Conservation (phyloP, 2,329 filamentous ascomycete genomes). For the Phyllosticta ampelicida region DNA sequence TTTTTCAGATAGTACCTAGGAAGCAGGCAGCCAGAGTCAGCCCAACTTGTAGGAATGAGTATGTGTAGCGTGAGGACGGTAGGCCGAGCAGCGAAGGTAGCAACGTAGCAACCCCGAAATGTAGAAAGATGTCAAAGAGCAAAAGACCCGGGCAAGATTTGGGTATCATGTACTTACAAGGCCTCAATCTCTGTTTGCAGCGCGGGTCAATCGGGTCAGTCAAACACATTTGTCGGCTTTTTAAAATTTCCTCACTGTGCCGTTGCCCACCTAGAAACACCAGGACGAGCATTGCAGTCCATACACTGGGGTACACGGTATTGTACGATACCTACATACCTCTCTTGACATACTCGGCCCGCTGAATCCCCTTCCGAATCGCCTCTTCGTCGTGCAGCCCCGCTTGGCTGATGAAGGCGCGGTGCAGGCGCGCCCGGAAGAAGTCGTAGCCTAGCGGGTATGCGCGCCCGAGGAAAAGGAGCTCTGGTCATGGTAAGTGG, state of each 20-base stretch:
- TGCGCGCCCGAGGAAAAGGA: conserved; percentile 72
- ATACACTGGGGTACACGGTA: too few species aligned
- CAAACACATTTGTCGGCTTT: too few species aligned
- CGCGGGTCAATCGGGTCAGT: too few species aligned
- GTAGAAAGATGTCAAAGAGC: conserved; percentile 9
- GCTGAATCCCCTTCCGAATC: conserved; percentile 63
- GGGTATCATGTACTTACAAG: conserved; percentile 50
- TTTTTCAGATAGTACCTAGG: conserved; percentile 80
- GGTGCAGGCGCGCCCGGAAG: conserved; percentile 71
- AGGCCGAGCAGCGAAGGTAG: too few species aligned
- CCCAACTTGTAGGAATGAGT: neutral
- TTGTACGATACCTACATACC: too few species aligned
- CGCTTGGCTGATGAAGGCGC: conserved; percentile 71
- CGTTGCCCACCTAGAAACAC: too few species aligned
- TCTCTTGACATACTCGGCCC: conserved; percentile 85
- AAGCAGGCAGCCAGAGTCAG: neutral
- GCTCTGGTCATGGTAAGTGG: conserved; percentile 47
- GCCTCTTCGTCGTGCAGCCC: conserved; percentile 58
- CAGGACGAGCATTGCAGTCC: neutral
- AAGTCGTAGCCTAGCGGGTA: conserved; percentile 80
- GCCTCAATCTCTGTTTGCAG: conserved; percentile 66
- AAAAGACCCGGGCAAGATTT: too few species aligned
- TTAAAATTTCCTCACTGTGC: too few species aligned
- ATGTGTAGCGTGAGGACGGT: neutral
- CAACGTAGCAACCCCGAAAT: conserved; percentile 10